phyloP scores from a whole-genome alignment of 2,329 filamentous ascomycete genomes.

The Cladosporium sp. region DNA sequence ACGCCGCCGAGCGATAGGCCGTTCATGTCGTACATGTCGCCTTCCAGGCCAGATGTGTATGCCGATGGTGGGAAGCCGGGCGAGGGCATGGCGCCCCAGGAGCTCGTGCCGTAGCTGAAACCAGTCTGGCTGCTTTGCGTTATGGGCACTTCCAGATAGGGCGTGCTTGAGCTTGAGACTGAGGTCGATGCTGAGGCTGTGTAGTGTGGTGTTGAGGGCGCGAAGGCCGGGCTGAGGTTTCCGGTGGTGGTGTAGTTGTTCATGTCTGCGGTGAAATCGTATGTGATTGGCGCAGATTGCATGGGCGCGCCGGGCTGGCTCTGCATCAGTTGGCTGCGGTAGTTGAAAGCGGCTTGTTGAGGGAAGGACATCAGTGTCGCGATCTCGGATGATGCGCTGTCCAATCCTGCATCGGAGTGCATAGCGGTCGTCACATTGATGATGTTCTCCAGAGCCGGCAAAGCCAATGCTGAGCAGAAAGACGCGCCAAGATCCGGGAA shows the following conservation, averaged over 20 bases:
- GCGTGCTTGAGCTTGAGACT: constrained; percentile 34
- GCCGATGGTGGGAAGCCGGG: constrained; percentile 37
- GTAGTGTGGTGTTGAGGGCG: constrained; percentile 48
- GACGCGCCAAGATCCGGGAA: constrained; percentile 89
- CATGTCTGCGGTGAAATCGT: constrained; percentile 26
- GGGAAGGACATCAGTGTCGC: constrained; percentile 51
- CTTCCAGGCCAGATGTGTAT: constrained; percentile 30
- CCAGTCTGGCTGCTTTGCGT: constrained; percentile 27
- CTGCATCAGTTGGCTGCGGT: constrained; percentile 39
- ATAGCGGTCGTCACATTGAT: constrained; percentile 71
- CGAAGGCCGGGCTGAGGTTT: constrained; percentile 54
- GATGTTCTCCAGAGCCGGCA: constrained; percentile 84
- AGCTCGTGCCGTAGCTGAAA: constrained; percentile 36
- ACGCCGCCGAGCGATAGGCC: constrained; percentile 21
- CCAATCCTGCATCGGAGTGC: constrained; percentile 50
- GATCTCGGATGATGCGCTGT: constrained; percentile 46
- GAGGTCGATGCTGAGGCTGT: constrained; percentile 32
- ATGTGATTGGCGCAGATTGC: constrained; percentile 7
- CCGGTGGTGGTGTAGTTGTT: constrained; percentile 28
- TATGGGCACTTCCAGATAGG: constrained; percentile 50
- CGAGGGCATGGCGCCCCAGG: constrained; percentile 38
- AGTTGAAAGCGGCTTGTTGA: constrained; percentile 45
- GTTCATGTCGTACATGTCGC: constrained; percentile 17
- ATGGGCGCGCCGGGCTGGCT: constrained; percentile 20
- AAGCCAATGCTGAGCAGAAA: constrained; percentile 69